A percentile compares a stretch with the other conserved stretches of the same genome.
These are phyloP conservation scores for Calamus simplicifolius DNA, from an alignment of 176 grass and related monocot genomes.

Conservation along the genomic window DNA sequence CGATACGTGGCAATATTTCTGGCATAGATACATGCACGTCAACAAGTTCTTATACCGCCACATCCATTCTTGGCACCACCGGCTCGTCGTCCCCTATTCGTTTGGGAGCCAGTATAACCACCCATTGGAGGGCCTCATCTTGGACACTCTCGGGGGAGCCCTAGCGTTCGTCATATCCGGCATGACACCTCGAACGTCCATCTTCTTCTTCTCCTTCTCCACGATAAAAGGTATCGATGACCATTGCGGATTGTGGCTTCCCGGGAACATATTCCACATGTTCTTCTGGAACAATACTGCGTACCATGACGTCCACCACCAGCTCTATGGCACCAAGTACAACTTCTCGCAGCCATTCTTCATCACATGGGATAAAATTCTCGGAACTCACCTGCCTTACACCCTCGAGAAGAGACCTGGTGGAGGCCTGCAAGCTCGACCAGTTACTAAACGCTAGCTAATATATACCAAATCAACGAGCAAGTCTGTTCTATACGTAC, in stretches of 20 bases:
- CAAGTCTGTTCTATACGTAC: no score
- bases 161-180: background rate
- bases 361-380: slow-evolving; percentile 8
- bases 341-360: slow-evolving; percentile 11
- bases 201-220: slow-evolving; percentile 15
- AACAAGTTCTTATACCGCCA: slow-evolving; percentile 9
- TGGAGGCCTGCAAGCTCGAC: slow-evolving; percentile 2
- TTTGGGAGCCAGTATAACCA: slow-evolving; percentile 12
- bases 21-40: slow-evolving; percentile 2
- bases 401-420: background rate
- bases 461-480: no score
- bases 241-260: slow-evolving; percentile 1
- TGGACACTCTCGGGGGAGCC: slow-evolving; percentile 3
- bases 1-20: slow-evolving; percentile 7
- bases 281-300: slow-evolving; percentile 7
- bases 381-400: slow-evolving; percentile 4
- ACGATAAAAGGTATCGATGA: slow-evolving; percentile 6
- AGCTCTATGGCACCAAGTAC: background rate
- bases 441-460: background rate
- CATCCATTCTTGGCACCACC: slow-evolving; percentile 11
- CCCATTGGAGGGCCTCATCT: background rate
- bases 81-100: slow-evolving; percentile 3
- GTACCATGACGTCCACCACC: slow-evolving; percentile 5
- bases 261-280: background rate
- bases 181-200: background rate